Conservation (phyloP, 805 yeast species). For the Kuraishia piskuri region DNA sequence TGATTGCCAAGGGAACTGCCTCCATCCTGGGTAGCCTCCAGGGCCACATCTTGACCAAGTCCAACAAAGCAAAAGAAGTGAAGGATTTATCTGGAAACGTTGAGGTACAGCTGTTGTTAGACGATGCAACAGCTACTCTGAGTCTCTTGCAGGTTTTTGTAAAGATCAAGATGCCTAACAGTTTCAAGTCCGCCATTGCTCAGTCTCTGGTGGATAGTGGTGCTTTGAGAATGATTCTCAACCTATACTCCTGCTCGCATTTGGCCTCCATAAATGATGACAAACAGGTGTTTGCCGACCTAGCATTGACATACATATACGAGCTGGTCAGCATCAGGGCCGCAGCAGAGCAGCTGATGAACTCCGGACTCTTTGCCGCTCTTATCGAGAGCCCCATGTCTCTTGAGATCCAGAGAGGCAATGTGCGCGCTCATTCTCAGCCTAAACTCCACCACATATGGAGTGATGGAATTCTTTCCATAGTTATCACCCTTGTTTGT, state of each 20-base stretch:
- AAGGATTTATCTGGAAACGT: conserved; percentile 18
- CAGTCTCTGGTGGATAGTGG: conserved; percentile 46
- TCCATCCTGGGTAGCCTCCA: conserved; percentile 51
- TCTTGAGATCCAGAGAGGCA: conserved; percentile 55
- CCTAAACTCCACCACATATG: conserved; percentile 68
- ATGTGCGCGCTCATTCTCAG: conserved; percentile 38
- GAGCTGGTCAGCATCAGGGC: conserved; percentile 55
- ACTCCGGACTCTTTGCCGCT: conserved; percentile 56
- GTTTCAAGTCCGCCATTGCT: conserved; percentile 42
- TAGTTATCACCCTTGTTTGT: conserved; percentile 49
- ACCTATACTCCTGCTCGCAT: conserved; percentile 63
- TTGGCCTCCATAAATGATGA: conserved; percentile 51
- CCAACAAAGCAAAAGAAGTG: conserved; percentile 15
- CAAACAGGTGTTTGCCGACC: conserved; percentile 56
- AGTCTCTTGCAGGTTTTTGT: conserved; percentile 48
- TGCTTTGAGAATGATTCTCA: conserved; percentile 51
- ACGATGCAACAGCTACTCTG: not conserved
- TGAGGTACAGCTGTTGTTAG: not conserved
- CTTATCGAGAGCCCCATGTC: conserved; percentile 73
- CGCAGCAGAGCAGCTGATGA: conserved; percentile 59
- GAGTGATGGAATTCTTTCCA: conserved; percentile 75
- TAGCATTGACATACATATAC: conserved; percentile 57
- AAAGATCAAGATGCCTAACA: conserved; percentile 35
- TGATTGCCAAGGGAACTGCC: conserved; percentile 60
- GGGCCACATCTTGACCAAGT: conserved; percentile 38